A percentile compares a stretch with the other conserved stretches of the same genome.
Conservation (phyloP, 2,329 filamentous ascomycete species). For the Coleophoma eucalyptorum region DNA sequence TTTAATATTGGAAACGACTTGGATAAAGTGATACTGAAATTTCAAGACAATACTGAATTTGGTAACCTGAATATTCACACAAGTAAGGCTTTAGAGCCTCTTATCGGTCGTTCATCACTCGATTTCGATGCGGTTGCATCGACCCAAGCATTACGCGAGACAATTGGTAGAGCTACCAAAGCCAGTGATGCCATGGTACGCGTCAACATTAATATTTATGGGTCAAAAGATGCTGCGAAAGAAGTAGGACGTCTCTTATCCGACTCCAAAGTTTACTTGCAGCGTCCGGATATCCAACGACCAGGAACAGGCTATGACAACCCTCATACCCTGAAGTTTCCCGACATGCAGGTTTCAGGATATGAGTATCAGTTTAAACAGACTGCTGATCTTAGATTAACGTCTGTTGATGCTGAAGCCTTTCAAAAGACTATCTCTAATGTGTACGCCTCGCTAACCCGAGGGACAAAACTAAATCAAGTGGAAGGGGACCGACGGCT, state of each 20-base stretch:
- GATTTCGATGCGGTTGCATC: conserved; percentile 6
- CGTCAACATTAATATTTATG: conserved; percentile 8
- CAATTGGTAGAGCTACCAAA: conserved; percentile 5
- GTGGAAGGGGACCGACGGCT: conserved; percentile 4
- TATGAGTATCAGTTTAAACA: conserved; percentile 2
- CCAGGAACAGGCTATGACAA: conserved; percentile 3
- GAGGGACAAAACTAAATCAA: conserved; percentile 5
- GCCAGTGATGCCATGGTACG: conserved; percentile 5
- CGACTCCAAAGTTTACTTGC: conserved; percentile 4
- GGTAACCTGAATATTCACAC: conserved; percentile 2
- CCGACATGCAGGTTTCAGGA: conserved; percentile 4
- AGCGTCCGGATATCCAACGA: conserved; percentile 4
- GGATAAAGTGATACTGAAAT: conserved; percentile 1
- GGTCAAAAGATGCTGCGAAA: not conserved
- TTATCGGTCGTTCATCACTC: conserved; percentile 1
- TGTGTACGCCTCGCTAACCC: conserved; percentile 8
- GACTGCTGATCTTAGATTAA: not conserved
- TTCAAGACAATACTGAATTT: conserved; percentile 2
- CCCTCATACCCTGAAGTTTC: conserved; percentile 4
- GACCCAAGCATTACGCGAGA: not conserved
- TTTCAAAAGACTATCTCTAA: conserved; percentile 3
- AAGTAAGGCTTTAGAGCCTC: conserved; percentile 1
- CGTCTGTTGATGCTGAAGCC: conserved; percentile 2
- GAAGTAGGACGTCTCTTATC: conserved; percentile 1
- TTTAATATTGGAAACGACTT: not conserved